A percentile compares a stretch with the other conserved stretches of the same genome.
Conservation (phyloP, 371 early-diverging fungal species). For the Mortierella sp. region DNA sequence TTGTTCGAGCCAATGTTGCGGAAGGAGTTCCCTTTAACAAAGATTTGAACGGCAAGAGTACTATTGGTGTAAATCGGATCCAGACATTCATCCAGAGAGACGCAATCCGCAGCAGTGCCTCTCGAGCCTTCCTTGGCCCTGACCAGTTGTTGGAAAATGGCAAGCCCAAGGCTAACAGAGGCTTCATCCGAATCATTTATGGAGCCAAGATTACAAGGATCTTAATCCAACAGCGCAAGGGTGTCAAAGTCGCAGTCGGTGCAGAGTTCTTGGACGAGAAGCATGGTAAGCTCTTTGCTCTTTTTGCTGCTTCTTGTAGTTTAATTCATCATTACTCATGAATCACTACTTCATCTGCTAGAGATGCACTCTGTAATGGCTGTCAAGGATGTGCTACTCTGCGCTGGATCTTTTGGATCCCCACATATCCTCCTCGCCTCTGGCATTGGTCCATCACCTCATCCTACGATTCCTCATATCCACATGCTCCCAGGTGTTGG, state of each 20-base stretch:
- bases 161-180: slow-evolving; percentile 12
- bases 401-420: slow-evolving; percentile 43
- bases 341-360: slow-evolving; percentile 2
- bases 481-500: slow-evolving; percentile 55
- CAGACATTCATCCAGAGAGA: slow-evolving; percentile 48
- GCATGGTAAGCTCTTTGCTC: slow-evolving; percentile 29
- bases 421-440: slow-evolving; percentile 49
- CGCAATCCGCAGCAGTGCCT: slow-evolving; percentile 39
- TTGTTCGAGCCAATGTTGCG: slow-evolving; percentile 29
- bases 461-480: slow-evolving; percentile 43
- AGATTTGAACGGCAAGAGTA: slow-evolving; percentile 38
- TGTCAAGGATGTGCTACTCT: slow-evolving; percentile 38
- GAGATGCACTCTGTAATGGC: slow-evolving; percentile 40
- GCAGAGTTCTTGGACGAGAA: slow-evolving; percentile 46
- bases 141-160: slow-evolving; percentile 16
- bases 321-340: neutral
- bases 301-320: too few species aligned
- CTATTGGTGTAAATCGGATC: slow-evolving; percentile 37
- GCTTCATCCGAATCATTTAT: slow-evolving; percentile 35
- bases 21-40: slow-evolving; percentile 43
- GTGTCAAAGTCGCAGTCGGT: slow-evolving; percentile 37
- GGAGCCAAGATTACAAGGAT: slow-evolving; percentile 39
- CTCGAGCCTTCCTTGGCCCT: slow-evolving; percentile 35
- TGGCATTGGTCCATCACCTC: slow-evolving; percentile 37
- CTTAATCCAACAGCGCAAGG: slow-evolving; percentile 26